phyloP scores from a whole-genome alignment of 257 asterid genomes.

The Solanum chiquidenum region DNA sequence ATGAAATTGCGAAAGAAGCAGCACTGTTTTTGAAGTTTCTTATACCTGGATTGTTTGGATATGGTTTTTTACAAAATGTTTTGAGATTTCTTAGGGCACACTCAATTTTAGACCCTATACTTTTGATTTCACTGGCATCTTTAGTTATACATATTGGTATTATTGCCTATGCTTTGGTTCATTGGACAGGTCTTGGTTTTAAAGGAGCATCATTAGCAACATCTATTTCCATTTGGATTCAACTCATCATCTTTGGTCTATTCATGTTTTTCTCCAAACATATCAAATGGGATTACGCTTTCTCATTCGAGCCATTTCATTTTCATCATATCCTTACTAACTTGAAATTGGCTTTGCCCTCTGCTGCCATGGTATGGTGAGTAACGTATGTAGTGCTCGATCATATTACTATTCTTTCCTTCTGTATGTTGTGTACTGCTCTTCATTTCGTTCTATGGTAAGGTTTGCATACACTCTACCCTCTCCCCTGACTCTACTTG shows the following conservation, averaged over 20 bases:
- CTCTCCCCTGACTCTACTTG: not conserved
- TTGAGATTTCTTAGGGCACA: constrained; percentile 72
- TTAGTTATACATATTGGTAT: constrained; percentile 33
- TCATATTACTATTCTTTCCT: not conserved
- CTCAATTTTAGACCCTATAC: constrained; percentile 32
- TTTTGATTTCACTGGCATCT: constrained; percentile 36
- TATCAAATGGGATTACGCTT: constrained; percentile 22
- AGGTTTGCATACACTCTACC: not conserved
- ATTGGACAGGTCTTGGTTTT: constrained; percentile 29
- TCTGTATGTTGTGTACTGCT: not conserved
- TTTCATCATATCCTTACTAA: constrained; percentile 10
- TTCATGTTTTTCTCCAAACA: constrained; percentile 26
- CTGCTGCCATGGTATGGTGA: constrained; percentile 68
- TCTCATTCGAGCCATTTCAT: constrained; percentile 22
- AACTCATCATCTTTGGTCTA: constrained; percentile 24
- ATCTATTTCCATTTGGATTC: constrained; percentile 56
- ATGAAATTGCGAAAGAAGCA: constrained; percentile 31
- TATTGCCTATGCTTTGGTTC: constrained; percentile 34
- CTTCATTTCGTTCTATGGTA: not conserved
- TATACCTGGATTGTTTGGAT: constrained; percentile 61
- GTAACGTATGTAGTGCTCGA: not conserved
- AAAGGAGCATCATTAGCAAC: constrained; percentile 50
- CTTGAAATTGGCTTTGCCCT: constrained; percentile 48
- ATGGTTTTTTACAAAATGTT: constrained; percentile 43
- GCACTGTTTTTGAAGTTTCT: constrained; percentile 52